A percentile compares a stretch with the other conserved stretches of the same genome.
These are phyloP conservation scores for Mortierella sp. DNA, from an alignment of 371 early-diverging fungal species.

Conservation along the genomic window DNA sequence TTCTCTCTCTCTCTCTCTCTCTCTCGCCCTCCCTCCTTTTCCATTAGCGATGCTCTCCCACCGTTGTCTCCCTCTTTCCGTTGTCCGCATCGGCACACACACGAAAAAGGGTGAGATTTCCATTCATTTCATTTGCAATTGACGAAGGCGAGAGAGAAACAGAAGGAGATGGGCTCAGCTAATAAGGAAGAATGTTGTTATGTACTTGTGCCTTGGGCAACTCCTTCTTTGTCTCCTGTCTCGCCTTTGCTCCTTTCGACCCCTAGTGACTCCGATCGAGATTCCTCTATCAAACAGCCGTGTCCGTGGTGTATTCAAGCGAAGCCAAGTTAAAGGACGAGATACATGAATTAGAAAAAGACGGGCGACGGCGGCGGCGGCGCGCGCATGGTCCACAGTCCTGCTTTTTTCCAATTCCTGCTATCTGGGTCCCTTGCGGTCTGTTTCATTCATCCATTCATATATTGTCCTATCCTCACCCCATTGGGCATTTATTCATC, in stretches of 20 bases:
- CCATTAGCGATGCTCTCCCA: not conserved
- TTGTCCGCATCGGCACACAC: not conserved
- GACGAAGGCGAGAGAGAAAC: not conserved
- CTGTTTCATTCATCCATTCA: not conserved
- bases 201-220: conserved; percentile 11
- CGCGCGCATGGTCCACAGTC: conserved; percentile 3
- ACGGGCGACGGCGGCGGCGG: too few relatives aligned
- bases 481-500: not conserved
- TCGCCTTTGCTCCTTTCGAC: not conserved
- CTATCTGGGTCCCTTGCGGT: not conserved
- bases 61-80: not conserved
- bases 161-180: conserved; percentile 13
- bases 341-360: not conserved
- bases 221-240: not conserved
- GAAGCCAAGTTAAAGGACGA: too few relatives aligned
- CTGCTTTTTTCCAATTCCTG: not conserved
- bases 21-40: not conserved
- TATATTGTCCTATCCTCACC: not conserved
- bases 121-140: too few relatives aligned
- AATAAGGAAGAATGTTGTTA: conserved; percentile 1
- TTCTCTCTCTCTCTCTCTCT: too few relatives aligned
- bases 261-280: conserved; percentile 2
- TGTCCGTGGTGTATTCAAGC: not conserved
- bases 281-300: not conserved
- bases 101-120: too few relatives aligned